These are phyloP conservation scores for Geranomyces michiganensis DNA, from an alignment of 192 early-diverging fungal species.

Conservation along the genomic window DNA sequence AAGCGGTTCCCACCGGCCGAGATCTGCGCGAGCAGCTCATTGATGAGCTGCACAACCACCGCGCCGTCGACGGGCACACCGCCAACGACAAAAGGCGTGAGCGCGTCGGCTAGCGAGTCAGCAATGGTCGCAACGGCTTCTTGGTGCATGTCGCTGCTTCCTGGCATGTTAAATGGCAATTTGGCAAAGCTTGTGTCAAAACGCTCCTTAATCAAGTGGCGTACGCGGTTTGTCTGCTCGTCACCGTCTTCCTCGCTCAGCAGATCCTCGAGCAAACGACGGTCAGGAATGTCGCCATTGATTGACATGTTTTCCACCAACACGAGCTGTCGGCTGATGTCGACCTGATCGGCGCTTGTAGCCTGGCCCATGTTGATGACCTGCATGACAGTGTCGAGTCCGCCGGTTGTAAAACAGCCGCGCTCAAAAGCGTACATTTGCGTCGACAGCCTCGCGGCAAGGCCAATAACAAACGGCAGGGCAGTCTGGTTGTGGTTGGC, in stretches of 20 bases:
- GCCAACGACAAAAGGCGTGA: slow-evolving; percentile 47
- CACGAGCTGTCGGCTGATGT: slow-evolving; percentile 47
- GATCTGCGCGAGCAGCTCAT: slow-evolving; percentile 56
- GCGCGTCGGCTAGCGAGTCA: slow-evolving; percentile 40
- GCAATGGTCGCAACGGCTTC: slow-evolving; percentile 43
- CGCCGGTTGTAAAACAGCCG: slow-evolving; percentile 58
- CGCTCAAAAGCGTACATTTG: slow-evolving; percentile 59
- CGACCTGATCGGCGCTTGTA: slow-evolving; percentile 40
- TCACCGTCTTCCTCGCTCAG: slow-evolving; percentile 54
- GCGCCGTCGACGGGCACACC: slow-evolving; percentile 50
- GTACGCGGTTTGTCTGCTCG: slow-evolving; percentile 56
- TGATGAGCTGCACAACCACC: slow-evolving; percentile 50
- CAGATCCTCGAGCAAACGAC: slow-evolving; percentile 48
- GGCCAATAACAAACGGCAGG: slow-evolving; percentile 58
- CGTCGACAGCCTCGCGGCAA: slow-evolving; percentile 55
- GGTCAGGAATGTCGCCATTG: slow-evolving; percentile 51
- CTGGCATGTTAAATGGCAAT: slow-evolving; percentile 44
- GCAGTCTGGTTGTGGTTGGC: slow-evolving; percentile 59
- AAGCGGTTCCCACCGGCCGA: slow-evolving; percentile 56
- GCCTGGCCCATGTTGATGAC: slow-evolving; percentile 59
- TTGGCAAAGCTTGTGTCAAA: slow-evolving; percentile 53
- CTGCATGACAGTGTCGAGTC: slow-evolving; percentile 60
- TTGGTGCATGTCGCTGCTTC: slow-evolving; percentile 30
- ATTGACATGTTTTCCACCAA: slow-evolving; percentile 63
- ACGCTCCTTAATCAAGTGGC: slow-evolving; percentile 42